Conservation (phyloP, 1,284 basidiomycete genomes). For the Sporisorium scitamineum region DNA sequence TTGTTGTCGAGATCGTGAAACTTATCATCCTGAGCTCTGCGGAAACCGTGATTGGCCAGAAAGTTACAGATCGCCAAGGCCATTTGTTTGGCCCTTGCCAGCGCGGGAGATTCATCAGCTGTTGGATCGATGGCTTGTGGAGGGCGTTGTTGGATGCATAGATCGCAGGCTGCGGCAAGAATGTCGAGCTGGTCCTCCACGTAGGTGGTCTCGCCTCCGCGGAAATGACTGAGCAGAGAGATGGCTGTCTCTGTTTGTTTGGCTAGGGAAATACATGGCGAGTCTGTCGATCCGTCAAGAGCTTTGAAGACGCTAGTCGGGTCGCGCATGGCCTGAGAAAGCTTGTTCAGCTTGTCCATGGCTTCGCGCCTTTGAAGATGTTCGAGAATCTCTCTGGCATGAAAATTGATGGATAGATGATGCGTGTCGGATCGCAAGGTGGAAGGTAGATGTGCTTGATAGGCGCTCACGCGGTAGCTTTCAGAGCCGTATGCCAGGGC, state of each 20-base stretch:
- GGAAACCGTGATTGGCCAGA: constrained; percentile 41
- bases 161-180: constrained; percentile 47
- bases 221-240: constrained; percentile 46
- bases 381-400: constrained; percentile 50
- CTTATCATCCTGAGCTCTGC: constrained; percentile 23
- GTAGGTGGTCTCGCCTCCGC: constrained; percentile 37
- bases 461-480: constrained; percentile 34
- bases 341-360: constrained; percentile 26
- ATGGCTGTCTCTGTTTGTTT: constrained; percentile 33
- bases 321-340: neutral
- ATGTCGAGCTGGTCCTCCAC: constrained; percentile 45
- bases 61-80: constrained; percentile 47
- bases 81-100: constrained; percentile 20
- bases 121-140: neutral
- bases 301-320: neutral
- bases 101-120: neutral
- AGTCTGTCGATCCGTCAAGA: neutral
- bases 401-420: constrained; percentile 44
- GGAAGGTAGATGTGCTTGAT: constrained; percentile 36
- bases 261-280: neutral
- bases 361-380: constrained; percentile 52
- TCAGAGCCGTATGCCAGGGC: constrained; percentile 4
- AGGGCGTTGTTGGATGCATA: constrained; percentile 36
- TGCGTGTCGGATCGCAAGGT: constrained; percentile 43
- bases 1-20: constrained; percentile 53